Conservation (phyloP, 2,329 filamentous ascomycete species). For the Claviceps sp. region DNA sequence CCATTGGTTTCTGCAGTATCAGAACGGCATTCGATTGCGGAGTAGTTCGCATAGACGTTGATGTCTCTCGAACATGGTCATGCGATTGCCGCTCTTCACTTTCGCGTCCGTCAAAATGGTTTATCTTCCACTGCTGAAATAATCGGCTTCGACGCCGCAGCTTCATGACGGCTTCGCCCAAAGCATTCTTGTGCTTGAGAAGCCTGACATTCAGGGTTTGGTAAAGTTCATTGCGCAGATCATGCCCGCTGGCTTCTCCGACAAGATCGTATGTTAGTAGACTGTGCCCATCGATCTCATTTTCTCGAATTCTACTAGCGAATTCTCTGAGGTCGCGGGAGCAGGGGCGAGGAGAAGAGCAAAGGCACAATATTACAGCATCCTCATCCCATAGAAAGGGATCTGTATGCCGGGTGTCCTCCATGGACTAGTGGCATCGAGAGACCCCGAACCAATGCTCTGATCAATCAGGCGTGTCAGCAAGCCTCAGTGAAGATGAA, state of each 20-base stretch:
- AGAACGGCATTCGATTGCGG: slow-evolving; percentile 1
- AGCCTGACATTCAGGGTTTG: slow-evolving; percentile 42
- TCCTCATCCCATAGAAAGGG: slow-evolving; percentile 64
- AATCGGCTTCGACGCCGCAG: slow-evolving; percentile 38
- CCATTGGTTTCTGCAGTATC: neutral
- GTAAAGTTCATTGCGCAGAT: slow-evolving; percentile 32
- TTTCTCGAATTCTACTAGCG: slow-evolving; percentile 40
- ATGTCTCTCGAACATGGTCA: neutral
- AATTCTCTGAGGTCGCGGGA: slow-evolving; percentile 35
- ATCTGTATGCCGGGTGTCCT: slow-evolving; percentile 31
- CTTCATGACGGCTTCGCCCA: slow-evolving; percentile 43
- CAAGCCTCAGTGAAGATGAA: neutral
- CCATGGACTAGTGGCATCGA: slow-evolving; percentile 13
- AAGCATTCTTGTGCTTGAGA: slow-evolving; percentile 41
- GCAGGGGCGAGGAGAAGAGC: slow-evolving; percentile 38
- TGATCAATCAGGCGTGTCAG: neutral
- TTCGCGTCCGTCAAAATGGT: slow-evolving; percentile 2
- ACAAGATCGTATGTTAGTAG: slow-evolving; percentile 45
- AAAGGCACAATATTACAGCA: slow-evolving; percentile 53
- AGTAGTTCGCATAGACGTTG: neutral
- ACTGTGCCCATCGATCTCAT: slow-evolving; percentile 52
- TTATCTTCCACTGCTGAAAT: slow-evolving; percentile 25
- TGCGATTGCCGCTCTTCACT: neutral
- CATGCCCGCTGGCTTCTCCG: slow-evolving; percentile 14
- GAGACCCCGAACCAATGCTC: neutral